phyloP scores from a whole-genome alignment of 305 asterid genomes.

The Petunia hybrid region DNA sequence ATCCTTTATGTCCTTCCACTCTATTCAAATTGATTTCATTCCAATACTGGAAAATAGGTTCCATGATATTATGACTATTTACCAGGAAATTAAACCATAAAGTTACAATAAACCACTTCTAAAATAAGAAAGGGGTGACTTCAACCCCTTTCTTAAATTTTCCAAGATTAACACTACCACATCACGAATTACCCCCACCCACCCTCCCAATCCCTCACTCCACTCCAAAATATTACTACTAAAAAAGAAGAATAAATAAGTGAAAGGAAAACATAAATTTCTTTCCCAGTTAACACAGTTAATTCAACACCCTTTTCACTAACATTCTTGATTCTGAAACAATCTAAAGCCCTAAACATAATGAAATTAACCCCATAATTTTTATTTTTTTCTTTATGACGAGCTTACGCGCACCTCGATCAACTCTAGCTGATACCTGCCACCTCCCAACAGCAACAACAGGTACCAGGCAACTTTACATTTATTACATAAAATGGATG shows the following conservation, averaged over 20 bases:
- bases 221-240: neutral
- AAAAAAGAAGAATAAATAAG: neutral
- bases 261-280: neutral
- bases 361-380: constrained; percentile 8
- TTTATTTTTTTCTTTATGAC: too few relatives aligned
- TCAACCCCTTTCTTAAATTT: neutral
- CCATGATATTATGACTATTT: neutral
- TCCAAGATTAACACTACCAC: constrained; percentile 5
- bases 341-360: neutral
- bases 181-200: neutral
- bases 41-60: neutral
- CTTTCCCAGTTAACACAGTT: neutral
- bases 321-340: constrained; percentile 14
- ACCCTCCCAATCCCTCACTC: neutral
- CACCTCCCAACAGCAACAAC: too few relatives aligned
- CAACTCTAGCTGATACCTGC: too few relatives aligned
- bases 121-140: constrained; percentile 17
- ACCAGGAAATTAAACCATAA: constrained; percentile 4
- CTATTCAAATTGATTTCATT: neutral
- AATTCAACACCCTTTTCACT: constrained; percentile 15
- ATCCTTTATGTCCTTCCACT: constrained; percentile 12
- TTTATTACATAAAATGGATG: neutral
- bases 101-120: neutral
- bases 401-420: too few relatives aligned
- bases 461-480: neutral